Percentiles rank a stretch among this genome's conserved stretches.
phyloP scores from a whole-genome alignment of 306 rosid species.

The Casuarina cunninghamiana region DNA sequence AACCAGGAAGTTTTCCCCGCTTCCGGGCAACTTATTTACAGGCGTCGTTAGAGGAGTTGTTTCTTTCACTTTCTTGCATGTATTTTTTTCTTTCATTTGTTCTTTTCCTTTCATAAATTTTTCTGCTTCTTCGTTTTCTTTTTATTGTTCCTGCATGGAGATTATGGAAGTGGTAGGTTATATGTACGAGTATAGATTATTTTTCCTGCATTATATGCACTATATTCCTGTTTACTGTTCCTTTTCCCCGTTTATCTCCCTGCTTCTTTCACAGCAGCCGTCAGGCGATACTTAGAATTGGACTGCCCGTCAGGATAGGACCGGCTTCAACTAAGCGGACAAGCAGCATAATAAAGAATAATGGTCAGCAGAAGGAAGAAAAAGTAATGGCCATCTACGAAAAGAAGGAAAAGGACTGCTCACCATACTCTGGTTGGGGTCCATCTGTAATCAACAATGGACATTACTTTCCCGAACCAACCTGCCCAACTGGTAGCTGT shows the following conservation, averaged over 20 bases:
- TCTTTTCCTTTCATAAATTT: not conserved
- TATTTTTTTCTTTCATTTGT: conserved; percentile 15
- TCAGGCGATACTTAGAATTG: too few species aligned
- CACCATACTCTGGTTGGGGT: too few species aligned
- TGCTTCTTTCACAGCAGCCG: too few species aligned
- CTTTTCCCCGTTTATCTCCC: not conserved
- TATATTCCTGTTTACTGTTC: not conserved
- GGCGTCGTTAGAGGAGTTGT: conserved; percentile 17
- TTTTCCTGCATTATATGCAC: not conserved
- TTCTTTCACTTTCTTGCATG: not conserved
- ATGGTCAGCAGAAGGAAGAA: too few species aligned
- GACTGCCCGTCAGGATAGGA: too few species aligned
- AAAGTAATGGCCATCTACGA: too few species aligned
- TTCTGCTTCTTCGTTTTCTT: conserved; percentile 10
- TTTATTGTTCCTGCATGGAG: not conserved
- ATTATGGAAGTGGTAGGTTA: conserved; percentile 1
- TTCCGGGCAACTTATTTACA: conserved; percentile 19
- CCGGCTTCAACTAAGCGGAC: too few species aligned
- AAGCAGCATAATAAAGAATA: too few species aligned
- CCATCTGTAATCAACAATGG: too few species aligned
- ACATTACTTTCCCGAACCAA: too few species aligned
- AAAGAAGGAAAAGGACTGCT: too few species aligned
- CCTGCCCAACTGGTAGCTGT: too few species aligned
- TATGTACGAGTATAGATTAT: not conserved
- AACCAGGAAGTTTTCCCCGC: conserved; percentile 1